phyloP scores from a whole-genome alignment of 305 asterid species.

The Ajuga reptans region DNA sequence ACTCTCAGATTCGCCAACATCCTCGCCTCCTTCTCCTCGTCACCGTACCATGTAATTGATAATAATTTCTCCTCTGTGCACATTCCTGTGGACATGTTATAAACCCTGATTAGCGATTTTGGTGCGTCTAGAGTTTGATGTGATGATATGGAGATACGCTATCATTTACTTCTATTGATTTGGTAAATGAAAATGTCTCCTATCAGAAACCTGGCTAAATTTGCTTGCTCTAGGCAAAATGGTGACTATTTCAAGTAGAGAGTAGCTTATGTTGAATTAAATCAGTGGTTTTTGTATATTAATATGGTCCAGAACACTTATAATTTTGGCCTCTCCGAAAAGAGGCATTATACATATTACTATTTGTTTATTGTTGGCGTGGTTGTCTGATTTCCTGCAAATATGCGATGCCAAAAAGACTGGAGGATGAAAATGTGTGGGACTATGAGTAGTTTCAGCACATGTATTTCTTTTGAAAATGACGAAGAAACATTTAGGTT shows the following conservation, averaged over 20 bases:
- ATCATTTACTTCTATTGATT: not conserved
- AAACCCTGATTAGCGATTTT: not conserved
- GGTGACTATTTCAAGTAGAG: not conserved
- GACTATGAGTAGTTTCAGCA: not conserved
- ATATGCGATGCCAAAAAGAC: not conserved
- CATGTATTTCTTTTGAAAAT: not conserved
- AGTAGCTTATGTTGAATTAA: not conserved
- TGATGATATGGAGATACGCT: not conserved
- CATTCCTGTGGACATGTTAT: conserved; percentile 9
- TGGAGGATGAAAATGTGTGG: not conserved
- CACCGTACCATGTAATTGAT: conserved; percentile 70
- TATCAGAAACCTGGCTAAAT: not conserved
- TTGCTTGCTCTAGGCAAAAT: not conserved
- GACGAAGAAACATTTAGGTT: not conserved
- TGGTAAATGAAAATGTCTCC: not conserved
- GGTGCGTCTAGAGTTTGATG: not conserved
- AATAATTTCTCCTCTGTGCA: not conserved
- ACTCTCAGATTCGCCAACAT: conserved; percentile 62
- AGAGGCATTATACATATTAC: not conserved
- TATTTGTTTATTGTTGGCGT: not conserved
- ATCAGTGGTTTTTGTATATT: not conserved
- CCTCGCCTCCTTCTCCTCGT: conserved; percentile 62
- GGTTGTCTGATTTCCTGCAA: not conserved
- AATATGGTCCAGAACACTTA: not conserved
- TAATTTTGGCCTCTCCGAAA: not conserved